Base-by-base conservation (phyloP, 169 alveolate genomes). In the Cryptosporidium muris region DNA sequence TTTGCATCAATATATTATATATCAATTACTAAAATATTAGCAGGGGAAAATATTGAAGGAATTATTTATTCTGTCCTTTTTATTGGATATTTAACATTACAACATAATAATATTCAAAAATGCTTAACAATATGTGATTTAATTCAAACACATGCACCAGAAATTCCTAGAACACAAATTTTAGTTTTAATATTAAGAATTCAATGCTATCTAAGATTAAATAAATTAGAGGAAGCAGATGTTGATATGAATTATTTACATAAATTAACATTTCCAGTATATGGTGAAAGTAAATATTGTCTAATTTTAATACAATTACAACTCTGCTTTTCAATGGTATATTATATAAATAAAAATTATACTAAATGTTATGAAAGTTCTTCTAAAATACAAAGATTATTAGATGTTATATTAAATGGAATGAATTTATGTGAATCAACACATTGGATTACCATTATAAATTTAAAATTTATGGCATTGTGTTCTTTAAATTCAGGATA, bases 71-170 rank as follows among this genome's bases (percentile, higher is more conserved):
- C 60, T 37, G 8, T 74, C 6, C 48, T 74, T 58, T 58, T 58
- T 74, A 74, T 47, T 47, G 85, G 85, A 40, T 74, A 53, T 47
- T 74, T 74, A 37, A 58, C 85, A 4, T 25, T 74, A 43, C 85
- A 74, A 74, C 85, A 74, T 74, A 74, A 74, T 56, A 74, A 74
- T 8, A 47, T 74, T 11, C 74, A 74, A 11, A 63, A 74, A n/a
- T 74, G 85, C 40, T 58, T 74, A 58, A 74, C 74, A 58, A 74
- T 74, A 58, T 74, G 85, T 74, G 74, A 74, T 16, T 34, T 58
- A 36, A 38, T 68, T 45, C 42, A 43, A 54, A 47, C 60, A 42
- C 60, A 60, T 43, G 60, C 85, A 5, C 85, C 85, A 40, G 85
- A 74, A 58, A 74, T 62, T 56, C 85, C 85, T 7, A 74, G 60